These are phyloP conservation scores for Knoxia roxburghii DNA, from an alignment of 257 asterid species.

Conservation along the genomic window DNA sequence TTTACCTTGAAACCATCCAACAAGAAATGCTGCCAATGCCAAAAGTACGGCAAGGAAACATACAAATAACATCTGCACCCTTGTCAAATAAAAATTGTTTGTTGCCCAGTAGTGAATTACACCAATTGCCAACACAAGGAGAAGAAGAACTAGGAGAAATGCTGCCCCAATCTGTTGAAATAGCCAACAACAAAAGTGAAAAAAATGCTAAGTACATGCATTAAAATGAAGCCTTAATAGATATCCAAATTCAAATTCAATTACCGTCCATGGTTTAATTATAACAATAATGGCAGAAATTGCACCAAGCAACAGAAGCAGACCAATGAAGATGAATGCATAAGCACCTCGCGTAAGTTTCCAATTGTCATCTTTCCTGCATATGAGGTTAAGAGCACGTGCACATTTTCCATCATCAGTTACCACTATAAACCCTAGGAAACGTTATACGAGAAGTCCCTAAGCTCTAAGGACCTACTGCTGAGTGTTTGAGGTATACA, in stretches of 20 bases:
- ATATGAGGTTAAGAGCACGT: conserved; percentile 20
- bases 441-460: conserved; percentile 2
- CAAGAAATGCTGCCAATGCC: conserved; percentile 94
- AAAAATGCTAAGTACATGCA: conserved; percentile 19
- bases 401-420: conserved; percentile 1
- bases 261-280: conserved; percentile 87
- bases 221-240: not conserved
- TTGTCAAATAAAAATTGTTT: conserved; percentile 92
- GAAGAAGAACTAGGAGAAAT: conserved; percentile 84
- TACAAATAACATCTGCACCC: conserved; percentile 84
- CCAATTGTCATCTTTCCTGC: conserved; percentile 99
- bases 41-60: conserved; percentile 92
- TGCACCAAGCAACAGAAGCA: conserved; percentile 79
- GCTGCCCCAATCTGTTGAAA: conserved; percentile 86
- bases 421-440: conserved; percentile 9
- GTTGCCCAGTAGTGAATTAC: conserved; percentile 98
- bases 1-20: conserved; percentile 85
- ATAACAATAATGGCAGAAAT: conserved; percentile 76
- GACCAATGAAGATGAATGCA: conserved; percentile 66
- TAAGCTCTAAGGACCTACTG: conserved; percentile 12
- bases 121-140: conserved; percentile 86
- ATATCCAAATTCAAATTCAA: conserved; percentile 19
- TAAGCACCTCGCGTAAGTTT: conserved; percentile 85
- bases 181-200: conserved; percentile 8
- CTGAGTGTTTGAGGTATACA: conserved; percentile 25